Base-by-base conservation (phyloP, 345 rosid genomes). In the Camelina neglecta region DNA sequence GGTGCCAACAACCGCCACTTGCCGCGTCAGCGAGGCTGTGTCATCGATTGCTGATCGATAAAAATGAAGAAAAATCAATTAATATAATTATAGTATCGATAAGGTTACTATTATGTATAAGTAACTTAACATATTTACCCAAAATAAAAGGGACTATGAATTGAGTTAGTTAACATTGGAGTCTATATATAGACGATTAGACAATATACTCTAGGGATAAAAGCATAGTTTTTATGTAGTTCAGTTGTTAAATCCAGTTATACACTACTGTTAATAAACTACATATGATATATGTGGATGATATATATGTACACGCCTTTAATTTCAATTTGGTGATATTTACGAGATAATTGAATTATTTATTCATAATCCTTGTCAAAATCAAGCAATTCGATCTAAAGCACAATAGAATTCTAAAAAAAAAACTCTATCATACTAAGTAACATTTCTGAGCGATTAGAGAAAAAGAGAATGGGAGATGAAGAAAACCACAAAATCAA, bases 1-100 rank as follows among this genome's bases (percentile, higher is more conserved):
- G 96, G 91, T 44, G 91, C 96, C 36, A 90, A 90, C 63, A 81
- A 88, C 66, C 93, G 93, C 47, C 96, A 90, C 75, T 84, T 87
- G 57, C 96, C 96, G 59, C 80, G 79, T 65, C 81, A 82, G 23
- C 75, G 83, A 82, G 81, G 77, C 39, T 85, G 88, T 56, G 45
- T 26, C 9, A 71, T 79, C 39, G 83, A 85, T 74, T 86, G 72
- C 42, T 76, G 58, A 76, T 66, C 45, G 13, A 55, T 48, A 47
- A 6, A 36, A 36, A 29, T 45, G 33, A 58, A 33, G 38, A 23
- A 55, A 18, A 13, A 13, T 6, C 8, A 64, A 2, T 48, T 33
- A 15, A 35, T 44, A n/a, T 36, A 26, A 44, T 33, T 33, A n/a
- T 35, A 35, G 56, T 38, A 44, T 42, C 8, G 76, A 53, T 21